Conservation (phyloP, 768 basidiomycete species). For the Suillus weaverae region DNA sequence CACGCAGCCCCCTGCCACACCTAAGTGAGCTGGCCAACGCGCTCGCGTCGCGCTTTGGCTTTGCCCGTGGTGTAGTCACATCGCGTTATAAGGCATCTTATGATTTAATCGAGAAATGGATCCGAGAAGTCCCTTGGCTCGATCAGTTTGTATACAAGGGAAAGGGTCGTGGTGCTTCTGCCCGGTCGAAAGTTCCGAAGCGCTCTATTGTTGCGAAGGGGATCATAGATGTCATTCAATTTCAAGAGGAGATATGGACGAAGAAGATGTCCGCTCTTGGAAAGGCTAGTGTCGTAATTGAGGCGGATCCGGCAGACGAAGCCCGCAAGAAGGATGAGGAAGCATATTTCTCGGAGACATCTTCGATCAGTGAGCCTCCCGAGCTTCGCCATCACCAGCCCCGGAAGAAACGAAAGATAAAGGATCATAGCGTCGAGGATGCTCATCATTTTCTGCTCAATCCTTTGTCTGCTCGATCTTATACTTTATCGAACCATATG, state of each 20-base stretch:
- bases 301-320: constrained; percentile 31
- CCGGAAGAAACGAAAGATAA: constrained; percentile 34
- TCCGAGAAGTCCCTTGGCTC: constrained; percentile 73
- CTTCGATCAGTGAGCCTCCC: neutral
- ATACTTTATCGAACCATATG: constrained; percentile 1
- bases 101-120: constrained; percentile 58
- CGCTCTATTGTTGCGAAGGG: constrained; percentile 66
- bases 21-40: constrained; percentile 56
- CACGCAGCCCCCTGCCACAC: constrained; percentile 49
- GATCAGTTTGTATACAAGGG: constrained; percentile 48
- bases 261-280: constrained; percentile 38
- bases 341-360: neutral
- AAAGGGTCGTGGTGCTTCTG: constrained; percentile 32
- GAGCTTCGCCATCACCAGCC: constrained; percentile 8
- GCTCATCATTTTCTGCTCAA: constrained; percentile 60
- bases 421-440: constrained; percentile 37
- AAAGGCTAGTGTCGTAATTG: constrained; percentile 40
- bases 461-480: constrained; percentile 38
- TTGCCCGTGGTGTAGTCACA: constrained; percentile 58
- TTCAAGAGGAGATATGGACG: constrained; percentile 62
- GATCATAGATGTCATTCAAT: constrained; percentile 67
- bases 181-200: constrained; percentile 61
- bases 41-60: constrained; percentile 52
- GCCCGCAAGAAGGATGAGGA: constrained; percentile 32
- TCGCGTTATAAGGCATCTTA: constrained; percentile 67